These are phyloP conservation scores for Micractinium conductrix DNA, from an alignment of 139 green algal genomes.

Conservation along the genomic window DNA sequence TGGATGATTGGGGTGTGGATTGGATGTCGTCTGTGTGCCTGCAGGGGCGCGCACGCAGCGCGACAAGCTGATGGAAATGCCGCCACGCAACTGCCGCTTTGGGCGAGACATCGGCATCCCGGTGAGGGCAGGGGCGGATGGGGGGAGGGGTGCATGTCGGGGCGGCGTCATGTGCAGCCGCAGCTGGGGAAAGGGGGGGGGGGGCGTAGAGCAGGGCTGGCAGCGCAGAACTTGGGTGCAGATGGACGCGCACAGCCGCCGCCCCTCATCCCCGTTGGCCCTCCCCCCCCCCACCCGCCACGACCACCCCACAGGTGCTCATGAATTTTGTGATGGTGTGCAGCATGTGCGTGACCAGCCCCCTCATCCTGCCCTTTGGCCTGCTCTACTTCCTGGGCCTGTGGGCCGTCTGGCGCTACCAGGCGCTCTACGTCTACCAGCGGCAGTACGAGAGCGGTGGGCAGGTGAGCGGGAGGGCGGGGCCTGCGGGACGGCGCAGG, in stretches of 20 bases:
- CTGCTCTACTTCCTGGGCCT: slow-evolving; percentile 64
- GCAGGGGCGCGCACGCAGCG: slow-evolving; percentile 49
- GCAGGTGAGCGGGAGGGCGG: not conserved
- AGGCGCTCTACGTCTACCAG: slow-evolving; percentile 61
- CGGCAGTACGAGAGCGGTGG: slow-evolving; percentile 55
- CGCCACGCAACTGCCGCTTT: slow-evolving; percentile 52
- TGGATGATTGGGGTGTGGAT: not conserved
- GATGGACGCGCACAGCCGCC: not conserved
- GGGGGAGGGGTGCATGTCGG: not conserved
- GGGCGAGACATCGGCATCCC: slow-evolving; percentile 59
- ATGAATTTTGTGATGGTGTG: slow-evolving; percentile 65
- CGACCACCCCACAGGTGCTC: slow-evolving; percentile 20
- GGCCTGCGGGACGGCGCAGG: not conserved
- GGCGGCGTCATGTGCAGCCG: not conserved
- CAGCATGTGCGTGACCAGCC: slow-evolving; percentile 44
- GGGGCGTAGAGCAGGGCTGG: not conserved
- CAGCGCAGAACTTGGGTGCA: not conserved
- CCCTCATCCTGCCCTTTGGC: slow-evolving; percentile 67
- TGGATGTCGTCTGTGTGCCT: not conserved
- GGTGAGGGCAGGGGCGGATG: no score
- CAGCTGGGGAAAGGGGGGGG: not conserved
- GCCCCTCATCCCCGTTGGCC: not conserved
- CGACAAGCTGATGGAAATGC: slow-evolving; percentile 51
- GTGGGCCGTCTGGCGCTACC: slow-evolving; percentile 65
- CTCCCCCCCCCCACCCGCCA: not conserved